A percentile compares a stretch with the other conserved stretches of the same genome.
These are phyloP conservation scores for Tetraselmis striata DNA, from an alignment of 139 green algal species.

Conservation along the genomic window DNA sequence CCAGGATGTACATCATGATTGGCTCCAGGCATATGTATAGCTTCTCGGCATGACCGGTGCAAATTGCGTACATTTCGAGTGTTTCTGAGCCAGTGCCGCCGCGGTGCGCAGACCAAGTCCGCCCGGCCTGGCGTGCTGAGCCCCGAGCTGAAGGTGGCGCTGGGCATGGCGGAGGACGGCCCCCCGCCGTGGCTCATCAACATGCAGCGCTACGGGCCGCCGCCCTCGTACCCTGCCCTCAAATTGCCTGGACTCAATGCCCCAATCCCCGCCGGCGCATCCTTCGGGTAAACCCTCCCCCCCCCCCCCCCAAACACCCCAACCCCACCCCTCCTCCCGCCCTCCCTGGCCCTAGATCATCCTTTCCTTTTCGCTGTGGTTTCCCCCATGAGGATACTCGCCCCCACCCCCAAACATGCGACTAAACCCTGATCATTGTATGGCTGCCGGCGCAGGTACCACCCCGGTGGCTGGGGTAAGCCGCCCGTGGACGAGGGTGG, in stretches of 20 bases:
- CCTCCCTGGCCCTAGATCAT: too few relatives aligned
- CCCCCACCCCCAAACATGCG: too few relatives aligned
- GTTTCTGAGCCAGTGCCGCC: neutral
- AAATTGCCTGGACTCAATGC: conserved; percentile 81
- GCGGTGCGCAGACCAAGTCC: conserved; percentile 31
- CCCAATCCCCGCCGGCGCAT: conserved; percentile 78
- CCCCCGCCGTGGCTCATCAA: conserved; percentile 96
- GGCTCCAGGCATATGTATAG: too few relatives aligned
- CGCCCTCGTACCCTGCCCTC: conserved; percentile 88
- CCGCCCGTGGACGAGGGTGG: conserved; percentile 89
- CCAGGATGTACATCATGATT: conserved; percentile 9
- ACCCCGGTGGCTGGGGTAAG: conserved; percentile 93
- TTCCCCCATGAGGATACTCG: too few relatives aligned
- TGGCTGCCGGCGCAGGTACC: too few relatives aligned
- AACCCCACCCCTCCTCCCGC: too few relatives aligned
- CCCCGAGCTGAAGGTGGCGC: conserved; percentile 63
- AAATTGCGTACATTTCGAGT: too few relatives aligned
- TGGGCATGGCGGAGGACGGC: conserved; percentile 74
- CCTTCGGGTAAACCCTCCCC: conserved; percentile 79
- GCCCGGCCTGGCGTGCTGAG: conserved; percentile 58
- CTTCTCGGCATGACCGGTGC: too few relatives aligned
- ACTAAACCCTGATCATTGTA: too few relatives aligned
- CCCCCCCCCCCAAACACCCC: too few relatives aligned
- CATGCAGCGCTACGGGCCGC: conserved; percentile 90
- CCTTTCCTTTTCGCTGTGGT: too few relatives aligned